Percentiles rank a stretch among this genome's conserved stretches.
Evolutionary conservation across 805 yeast species (phyloP).

Genomic region (Candida maesae): DNA sequence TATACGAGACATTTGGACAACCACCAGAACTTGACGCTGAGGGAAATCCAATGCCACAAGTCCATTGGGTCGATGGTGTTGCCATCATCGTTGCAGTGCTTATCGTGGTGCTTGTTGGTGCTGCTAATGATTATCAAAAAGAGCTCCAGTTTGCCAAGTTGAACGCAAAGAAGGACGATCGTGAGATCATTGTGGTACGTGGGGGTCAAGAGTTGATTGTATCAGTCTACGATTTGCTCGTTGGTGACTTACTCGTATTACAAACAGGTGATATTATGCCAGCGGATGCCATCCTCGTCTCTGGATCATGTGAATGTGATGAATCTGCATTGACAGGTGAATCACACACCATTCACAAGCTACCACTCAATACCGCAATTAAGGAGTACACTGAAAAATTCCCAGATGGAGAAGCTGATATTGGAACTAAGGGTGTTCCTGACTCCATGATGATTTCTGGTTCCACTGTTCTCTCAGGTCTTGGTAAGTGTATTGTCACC

Average conservation of each 20-base stretch:
- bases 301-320: constrained; percentile 82
- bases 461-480: constrained; percentile 79
- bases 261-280: constrained; percentile 96
- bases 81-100: constrained; percentile 90
- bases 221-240: constrained; percentile 70
- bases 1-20: constrained; percentile 88
- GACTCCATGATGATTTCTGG: constrained; percentile 93
- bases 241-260: constrained; percentile 78
- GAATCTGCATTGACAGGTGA: constrained; percentile 95
- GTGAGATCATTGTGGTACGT: constrained; percentile 73
- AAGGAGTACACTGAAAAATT: constrained; percentile 26
- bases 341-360: constrained; percentile 73
- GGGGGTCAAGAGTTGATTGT: constrained; percentile 63
- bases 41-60: constrained; percentile 73
- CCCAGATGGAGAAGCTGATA: constrained; percentile 30
- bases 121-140: constrained; percentile 94
- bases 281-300: constrained; percentile 74
- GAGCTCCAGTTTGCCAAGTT: constrained; percentile 88
- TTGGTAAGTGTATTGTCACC: constrained; percentile 81
- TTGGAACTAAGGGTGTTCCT: constrained; percentile 39
- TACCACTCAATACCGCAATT: constrained; percentile 45
- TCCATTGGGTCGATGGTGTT: constrained; percentile 99
- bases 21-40: constrained; percentile 73
- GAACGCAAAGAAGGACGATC: constrained; percentile 82
- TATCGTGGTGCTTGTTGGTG: constrained; percentile 91